Evolutionary conservation across 495 filamentous ascomycete species (phyloP), one percentile per base, ranked within the genome.

Genomic region (Hyphodiscus hymeniophilus): DNA sequence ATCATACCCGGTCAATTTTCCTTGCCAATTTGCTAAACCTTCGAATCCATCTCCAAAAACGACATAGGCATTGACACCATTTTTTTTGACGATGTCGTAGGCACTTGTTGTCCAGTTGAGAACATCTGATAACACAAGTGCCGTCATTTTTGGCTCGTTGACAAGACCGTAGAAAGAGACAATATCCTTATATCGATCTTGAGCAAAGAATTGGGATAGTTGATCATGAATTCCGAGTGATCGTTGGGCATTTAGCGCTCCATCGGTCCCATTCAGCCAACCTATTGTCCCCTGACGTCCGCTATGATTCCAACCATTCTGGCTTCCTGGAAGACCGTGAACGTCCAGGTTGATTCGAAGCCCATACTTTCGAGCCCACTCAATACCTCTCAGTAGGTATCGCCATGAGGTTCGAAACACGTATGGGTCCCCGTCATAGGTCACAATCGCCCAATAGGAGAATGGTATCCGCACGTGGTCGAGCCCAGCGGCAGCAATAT

Each of bases 381-480:
- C 94, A 55, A 99, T 94, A 3, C 74, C 86, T 21, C 94, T 81
- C 2, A 99, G 75, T 0, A 99, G 81, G 62, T 99, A 99, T 12
- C 94, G 77, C 92, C 92, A 99, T 0, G 85, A 80, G 23, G 85
- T 87, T 49, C 89, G 81, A 24, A 84, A 76, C 18, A 99, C 76
- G 60, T 94, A 99, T 1, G 89, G 86, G 58, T 99, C 92, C 15
- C 74, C 84, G 26, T 84, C 80, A 60, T 94, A 94, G 0, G 84
- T 87, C 38, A 76, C 79, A 2, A 97, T 81, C 0, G 89, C 88
- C 94, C 94, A 99, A 72, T 99, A 99, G 2, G 85, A 85, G 62
- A 84, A 97, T 2, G 83, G 89, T 30, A 99, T 94, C 40, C 94
- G 85, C 8, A 99, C 85, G 63, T 99, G 92, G 63, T 99, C 94